Percentiles rank a stretch among this genome's conserved stretches.
Evolutionary conservation across 495 filamentous ascomycete species (phyloP).

Genomic region (Penicillium manginii): DNA sequence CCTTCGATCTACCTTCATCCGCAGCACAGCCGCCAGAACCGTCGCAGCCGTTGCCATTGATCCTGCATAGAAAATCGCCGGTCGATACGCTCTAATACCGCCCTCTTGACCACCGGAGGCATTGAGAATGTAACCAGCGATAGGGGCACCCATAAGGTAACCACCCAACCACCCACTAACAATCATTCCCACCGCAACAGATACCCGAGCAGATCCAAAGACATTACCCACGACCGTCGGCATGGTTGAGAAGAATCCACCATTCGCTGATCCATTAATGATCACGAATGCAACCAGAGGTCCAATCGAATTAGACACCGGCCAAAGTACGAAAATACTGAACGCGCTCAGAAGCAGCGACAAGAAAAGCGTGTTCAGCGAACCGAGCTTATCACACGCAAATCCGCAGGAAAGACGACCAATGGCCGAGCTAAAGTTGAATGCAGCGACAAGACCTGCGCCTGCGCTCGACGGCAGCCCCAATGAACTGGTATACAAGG

Average conservation of each 20-base stretch:
- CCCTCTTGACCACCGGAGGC: slow-evolving; percentile 52
- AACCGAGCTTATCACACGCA: slow-evolving; percentile 53
- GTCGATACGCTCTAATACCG: slow-evolving; percentile 54
- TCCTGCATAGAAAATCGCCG: slow-evolving; percentile 62
- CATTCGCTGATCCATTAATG: slow-evolving; percentile 60
- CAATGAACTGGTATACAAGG: slow-evolving; percentile 50
- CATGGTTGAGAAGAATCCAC: slow-evolving; percentile 62
- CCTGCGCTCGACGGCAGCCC: slow-evolving; percentile 52
- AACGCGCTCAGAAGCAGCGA: slow-evolving; percentile 51
- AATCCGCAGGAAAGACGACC: slow-evolving; percentile 56
- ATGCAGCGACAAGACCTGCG: slow-evolving; percentile 58
- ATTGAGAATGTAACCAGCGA: slow-evolving; percentile 60
- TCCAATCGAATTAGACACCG: slow-evolving; percentile 53
- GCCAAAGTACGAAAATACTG: slow-evolving; percentile 62
- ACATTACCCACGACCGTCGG: slow-evolving; percentile 63
- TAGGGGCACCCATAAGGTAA: slow-evolving; percentile 62
- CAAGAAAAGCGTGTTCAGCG: slow-evolving; percentile 54
- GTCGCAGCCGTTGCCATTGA: slow-evolving; percentile 37
- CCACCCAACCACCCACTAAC: slow-evolving; percentile 63
- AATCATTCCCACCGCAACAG: slow-evolving; percentile 64
- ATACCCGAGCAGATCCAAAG: slow-evolving; percentile 56
- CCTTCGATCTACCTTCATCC: slow-evolving; percentile 31
- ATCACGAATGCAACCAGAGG: slow-evolving; percentile 56
- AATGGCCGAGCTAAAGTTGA: slow-evolving; percentile 57
- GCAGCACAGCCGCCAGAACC: slow-evolving; percentile 25